Percentiles rank a stretch among this genome's conserved stretches.
Conservation (phyloP, 805 yeast species). For the Metschnikowia proteae region DNA sequence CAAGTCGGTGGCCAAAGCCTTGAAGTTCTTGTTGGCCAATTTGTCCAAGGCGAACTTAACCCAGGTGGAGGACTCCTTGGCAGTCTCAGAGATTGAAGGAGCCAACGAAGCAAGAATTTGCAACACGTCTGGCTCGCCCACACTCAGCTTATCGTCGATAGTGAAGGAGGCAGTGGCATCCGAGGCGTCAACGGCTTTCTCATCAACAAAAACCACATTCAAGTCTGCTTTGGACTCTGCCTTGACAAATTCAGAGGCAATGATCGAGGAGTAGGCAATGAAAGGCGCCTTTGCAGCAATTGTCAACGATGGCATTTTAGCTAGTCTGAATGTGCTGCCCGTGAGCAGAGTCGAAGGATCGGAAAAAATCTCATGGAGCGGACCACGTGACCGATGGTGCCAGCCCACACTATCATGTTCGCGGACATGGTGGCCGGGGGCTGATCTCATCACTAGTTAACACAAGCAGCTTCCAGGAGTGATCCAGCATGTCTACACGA, state of each 20-base stretch:
- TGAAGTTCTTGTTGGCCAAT: constrained; percentile 80
- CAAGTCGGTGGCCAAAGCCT: constrained; percentile 70
- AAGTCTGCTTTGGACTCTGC: constrained; percentile 46
- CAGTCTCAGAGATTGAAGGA: constrained; percentile 39
- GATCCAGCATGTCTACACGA: constrained; percentile 11
- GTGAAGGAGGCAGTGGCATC: constrained; percentile 44
- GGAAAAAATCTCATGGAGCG: constrained; percentile 4
- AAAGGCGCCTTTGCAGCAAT: constrained; percentile 84
- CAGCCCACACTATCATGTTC: neutral
- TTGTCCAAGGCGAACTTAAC: constrained; percentile 61
- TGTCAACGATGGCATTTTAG: constrained; percentile 46
- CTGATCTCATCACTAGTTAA: neutral
- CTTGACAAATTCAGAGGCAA: constrained; percentile 76
- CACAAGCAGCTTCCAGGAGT: neutral
- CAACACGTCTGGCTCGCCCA: constrained; percentile 45
- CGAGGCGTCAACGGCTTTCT: constrained; percentile 50
- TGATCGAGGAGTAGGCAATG: constrained; percentile 73
- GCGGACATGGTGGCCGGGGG: neutral
- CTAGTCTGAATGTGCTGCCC: neutral
- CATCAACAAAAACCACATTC: constrained; percentile 66
- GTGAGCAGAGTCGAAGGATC: neutral
- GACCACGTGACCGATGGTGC: constrained; percentile 5
- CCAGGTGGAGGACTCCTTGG: constrained; percentile 48
- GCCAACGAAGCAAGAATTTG: constrained; percentile 47
- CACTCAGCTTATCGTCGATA: constrained; percentile 40